Evolutionary conservation across 305 asterid genomes (phyloP), one percentile per base, ranked within the genome.

Genomic region (Fraxinus dipetala): DNA sequence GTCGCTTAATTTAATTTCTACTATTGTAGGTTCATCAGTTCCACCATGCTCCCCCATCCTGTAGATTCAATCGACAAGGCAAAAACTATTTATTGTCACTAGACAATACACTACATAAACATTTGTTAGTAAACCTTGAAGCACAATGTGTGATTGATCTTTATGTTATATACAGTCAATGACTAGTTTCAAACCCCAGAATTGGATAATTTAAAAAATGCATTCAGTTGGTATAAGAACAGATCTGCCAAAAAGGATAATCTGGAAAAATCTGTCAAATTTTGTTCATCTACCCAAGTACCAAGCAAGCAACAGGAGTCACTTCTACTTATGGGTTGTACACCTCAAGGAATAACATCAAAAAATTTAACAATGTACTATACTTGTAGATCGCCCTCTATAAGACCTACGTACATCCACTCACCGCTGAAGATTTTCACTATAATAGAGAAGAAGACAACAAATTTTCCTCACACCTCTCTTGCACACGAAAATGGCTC

Each of bases 31-130:
- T 61, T 84, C 92, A 38, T 72, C 76, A 81, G 84, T 81, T 72
- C 34, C 78, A 31, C 82, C 87, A 83, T 75, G 79, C 72, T 80
- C 92, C n/a, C 80, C 89, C 89, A 89, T 90, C 85, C 88, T 84
- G 79, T 63, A 18, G 13, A 8, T 35, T 56, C 77, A 51, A 40
- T 38, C 18, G 0, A 83, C 1, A 73, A 43, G 45, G 20, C n/a
- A 51, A 84, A 78, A 32, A 65, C 26, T 28, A 67, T 61, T 56
- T 70, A 56, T 31, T 76, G 48, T 54, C 32, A 11, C 75, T 22
- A 74, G 67, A 82, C 81, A 85, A 61, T 16, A 54, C 26, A 54
- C 72, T 8, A 69, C 72, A 75, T 59, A 59, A 67, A 31, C 84
- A 81, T 70, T 75, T 30, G 56, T 36, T 40, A 28, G 77, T 63